Base-by-base conservation (phyloP, 2,329 filamentous ascomycete genomes). In the Pyrenochaeta sp. region DNA sequence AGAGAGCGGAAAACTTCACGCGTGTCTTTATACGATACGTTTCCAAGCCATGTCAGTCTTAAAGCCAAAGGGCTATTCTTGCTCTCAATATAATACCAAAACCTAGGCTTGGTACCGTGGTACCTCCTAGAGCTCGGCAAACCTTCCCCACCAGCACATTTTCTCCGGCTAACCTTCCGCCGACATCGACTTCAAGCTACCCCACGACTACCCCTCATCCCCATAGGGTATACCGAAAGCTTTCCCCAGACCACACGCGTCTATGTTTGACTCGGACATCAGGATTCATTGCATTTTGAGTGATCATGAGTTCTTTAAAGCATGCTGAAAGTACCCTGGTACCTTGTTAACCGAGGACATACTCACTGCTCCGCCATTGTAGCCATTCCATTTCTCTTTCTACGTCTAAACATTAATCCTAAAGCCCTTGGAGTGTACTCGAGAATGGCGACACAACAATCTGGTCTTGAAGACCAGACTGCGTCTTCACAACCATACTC, bases 401-500 rank as follows among this genome's bases (percentile, higher is more conserved):
- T n/a, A n/a, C n/a, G n/a, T n/a, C n/a, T n/a, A n/a, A n/a, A n/a
- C n/a, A n/a, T n/a, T n/a, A n/a, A n/a, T n/a, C n/a, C n/a, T n/a
- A n/a, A n/a, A n/a, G n/a, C n/a, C n/a, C n/a, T n/a, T n/a, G n/a
- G n/a, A n/a, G n/a, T n/a, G n/a, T n/a, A n/a, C n/a, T n/a, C n/a
- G n/a, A 39, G 7, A 7, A 55, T 51, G 49, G 27, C 41, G 37
- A 31, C 43, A 13, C 31, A 22, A 19, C 38, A 48, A 37, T 34
- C 44, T 18, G 37, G 31, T 18, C 26, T 35, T 17, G 24, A 44
- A 14, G 36, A 48, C 17, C 37, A 36, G 15, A 37, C 30, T 19
- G 17, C 20, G 24, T 34, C 39, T 6, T 24, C 41, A 11, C 9
- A 45, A 9, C 34, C 68, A 3, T 77, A 74, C 50, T 59, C 56